Percentiles rank a stretch among this genome's conserved stretches.
Evolutionary conservation across 164 flowering plant species (phyloP).

Genomic region (Magnolia sinica): DNA sequence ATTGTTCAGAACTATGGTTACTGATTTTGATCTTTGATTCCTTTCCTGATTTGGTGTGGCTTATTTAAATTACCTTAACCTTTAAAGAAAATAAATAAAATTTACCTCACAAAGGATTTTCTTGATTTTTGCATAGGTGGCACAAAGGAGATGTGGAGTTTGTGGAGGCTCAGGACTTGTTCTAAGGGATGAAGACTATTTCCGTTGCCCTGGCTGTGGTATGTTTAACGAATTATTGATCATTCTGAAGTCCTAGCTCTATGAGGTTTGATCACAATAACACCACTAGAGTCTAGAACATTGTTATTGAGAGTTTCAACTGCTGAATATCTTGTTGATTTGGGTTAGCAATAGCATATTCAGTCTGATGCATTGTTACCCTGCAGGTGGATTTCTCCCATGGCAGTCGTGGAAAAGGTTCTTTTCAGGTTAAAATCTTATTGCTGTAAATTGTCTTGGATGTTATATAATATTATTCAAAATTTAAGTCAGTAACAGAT

Average conservation of each 20-base stretch:
- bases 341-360: background rate
- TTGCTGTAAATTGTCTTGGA: background rate
- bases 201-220: constrained; percentile 88
- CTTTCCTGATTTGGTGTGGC: background rate
- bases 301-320: background rate
- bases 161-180: constrained; percentile 92
- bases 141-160: constrained; percentile 61
- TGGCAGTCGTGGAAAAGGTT: constrained; percentile 96
- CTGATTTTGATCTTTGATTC: background rate
- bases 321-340: background rate
- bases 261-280: background rate
- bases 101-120: background rate
- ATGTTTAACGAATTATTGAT: constrained; percentile 8
- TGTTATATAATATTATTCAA: background rate
- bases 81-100: background rate
- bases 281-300: background rate
- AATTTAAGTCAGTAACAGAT: background rate
- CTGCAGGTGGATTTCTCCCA: constrained; percentile 90
- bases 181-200: constrained; percentile 55
- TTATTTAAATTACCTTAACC: background rate
- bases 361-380: background rate
- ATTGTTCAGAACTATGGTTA: background rate
- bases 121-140: constrained; percentile 37
- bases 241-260: background rate
- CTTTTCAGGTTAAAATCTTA: constrained; percentile 52